Conservation (phyloP, 257 asterid species). For the Solanum ahanhuiri region DNA sequence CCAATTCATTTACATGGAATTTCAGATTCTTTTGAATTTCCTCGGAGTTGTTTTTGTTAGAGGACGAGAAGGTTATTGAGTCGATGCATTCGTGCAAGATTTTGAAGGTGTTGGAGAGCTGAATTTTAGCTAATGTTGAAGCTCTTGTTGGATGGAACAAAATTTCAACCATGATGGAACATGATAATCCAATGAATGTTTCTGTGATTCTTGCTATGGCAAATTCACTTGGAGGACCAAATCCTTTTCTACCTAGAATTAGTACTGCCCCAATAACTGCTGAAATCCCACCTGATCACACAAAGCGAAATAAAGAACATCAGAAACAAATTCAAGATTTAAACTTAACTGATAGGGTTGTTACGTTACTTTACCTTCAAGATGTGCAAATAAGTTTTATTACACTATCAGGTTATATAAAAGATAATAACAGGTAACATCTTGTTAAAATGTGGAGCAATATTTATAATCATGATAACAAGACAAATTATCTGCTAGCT, state of each 20-base stretch:
- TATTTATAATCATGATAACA: not conserved
- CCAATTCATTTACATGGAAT: conserved; percentile 28
- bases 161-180: conserved; percentile 70
- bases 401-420: not conserved
- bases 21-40: conserved; percentile 29
- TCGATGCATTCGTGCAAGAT: conserved; percentile 25
- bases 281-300: conserved; percentile 18
- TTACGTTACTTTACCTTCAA: not conserved
- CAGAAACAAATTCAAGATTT: not conserved
- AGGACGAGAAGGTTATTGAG: conserved; percentile 6
- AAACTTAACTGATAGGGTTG: not conserved
- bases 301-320: not conserved
- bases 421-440: not conserved
- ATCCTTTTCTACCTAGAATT: conserved; percentile 59
- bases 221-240: conserved; percentile 63
- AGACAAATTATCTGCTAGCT: not conserved
- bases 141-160: conserved; percentile 76
- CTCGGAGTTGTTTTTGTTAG: conserved; percentile 11
- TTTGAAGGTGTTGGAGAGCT: conserved; percentile 36
- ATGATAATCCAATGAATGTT: conserved; percentile 70
- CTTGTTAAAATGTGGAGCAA: not conserved
- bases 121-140: conserved; percentile 44
- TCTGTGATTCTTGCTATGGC: conserved; percentile 76
- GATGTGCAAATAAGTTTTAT: too few relatives aligned
- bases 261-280: conserved; percentile 73